Conservation (phyloP, 495 filamentous ascomycete genomes). For the Xylaria venustula region DNA sequence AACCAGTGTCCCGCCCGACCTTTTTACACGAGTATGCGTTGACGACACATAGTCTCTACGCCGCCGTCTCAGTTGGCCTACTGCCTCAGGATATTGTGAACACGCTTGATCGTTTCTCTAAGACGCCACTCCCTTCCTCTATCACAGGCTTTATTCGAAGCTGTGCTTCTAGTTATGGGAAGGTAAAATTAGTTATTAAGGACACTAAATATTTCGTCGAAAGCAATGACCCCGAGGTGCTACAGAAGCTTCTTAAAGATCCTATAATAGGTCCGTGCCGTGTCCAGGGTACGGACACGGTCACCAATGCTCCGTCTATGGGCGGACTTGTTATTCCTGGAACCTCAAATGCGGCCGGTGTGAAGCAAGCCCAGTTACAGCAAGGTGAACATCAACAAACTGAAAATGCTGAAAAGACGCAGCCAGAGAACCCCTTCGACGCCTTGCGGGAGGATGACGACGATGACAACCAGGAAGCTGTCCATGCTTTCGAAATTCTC, state of each 20-base stretch:
- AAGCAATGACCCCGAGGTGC: constrained; percentile 77
- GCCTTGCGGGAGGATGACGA: constrained; percentile 80
- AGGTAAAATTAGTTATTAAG: constrained; percentile 92
- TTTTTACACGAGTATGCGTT: constrained; percentile 92
- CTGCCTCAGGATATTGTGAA: constrained; percentile 85
- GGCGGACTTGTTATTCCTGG: constrained; percentile 91
- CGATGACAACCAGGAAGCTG: constrained; percentile 82
- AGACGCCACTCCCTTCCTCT: constrained; percentile 76
- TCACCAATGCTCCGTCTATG: constrained; percentile 85
- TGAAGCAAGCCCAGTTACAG: constrained; percentile 59
- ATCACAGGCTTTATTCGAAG: constrained; percentile 77
- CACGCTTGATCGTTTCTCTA: constrained; percentile 81
- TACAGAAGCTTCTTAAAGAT: constrained; percentile 76
- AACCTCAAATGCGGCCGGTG: constrained; percentile 87
- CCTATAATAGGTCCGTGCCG: constrained; percentile 43
- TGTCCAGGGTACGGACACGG: constrained; percentile 58
- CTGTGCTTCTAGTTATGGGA: constrained; percentile 87
- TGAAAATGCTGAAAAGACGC: constrained; percentile 30
- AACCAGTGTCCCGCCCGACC: constrained; percentile 82
- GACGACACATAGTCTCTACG: constrained; percentile 89
- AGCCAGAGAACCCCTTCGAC: constrained; percentile 44
- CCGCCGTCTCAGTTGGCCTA: constrained; percentile 88
- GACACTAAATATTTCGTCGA: constrained; percentile 93
- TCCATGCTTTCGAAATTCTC: constrained; percentile 92
- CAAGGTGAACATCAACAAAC: constrained; percentile 27